phyloP scores from a whole-genome alignment of 169 alveolate species.

The Cryptosporidium baileyi region DNA sequence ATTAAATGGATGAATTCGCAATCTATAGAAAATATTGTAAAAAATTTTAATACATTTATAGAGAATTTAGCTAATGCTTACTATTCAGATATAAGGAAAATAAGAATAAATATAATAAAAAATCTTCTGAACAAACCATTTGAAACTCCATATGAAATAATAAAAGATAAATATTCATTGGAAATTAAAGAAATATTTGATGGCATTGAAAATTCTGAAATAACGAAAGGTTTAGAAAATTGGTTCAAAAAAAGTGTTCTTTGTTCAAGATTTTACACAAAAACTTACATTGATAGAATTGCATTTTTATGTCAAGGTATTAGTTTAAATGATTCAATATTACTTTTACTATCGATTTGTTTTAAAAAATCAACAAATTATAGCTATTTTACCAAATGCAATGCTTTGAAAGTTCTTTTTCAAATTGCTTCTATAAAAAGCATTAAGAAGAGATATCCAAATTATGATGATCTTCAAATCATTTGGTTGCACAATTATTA shows the following conservation, averaged over 20 bases:
- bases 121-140: constrained; percentile 31
- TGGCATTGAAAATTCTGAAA: constrained; percentile 2
- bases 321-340: constrained; percentile 25
- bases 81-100: not conserved
- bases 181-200: constrained; percentile 8
- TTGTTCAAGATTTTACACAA: not conserved
- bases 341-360: constrained; percentile 38
- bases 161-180: constrained; percentile 2
- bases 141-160: constrained; percentile 55
- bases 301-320: constrained; percentile 52
- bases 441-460: constrained; percentile 61
- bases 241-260: not conserved
- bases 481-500: constrained; percentile 67
- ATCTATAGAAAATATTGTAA: not conserved
- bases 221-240: constrained; percentile 10
- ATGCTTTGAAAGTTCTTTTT: constrained; percentile 37
- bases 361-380: constrained; percentile 23
- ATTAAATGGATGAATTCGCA: no score
- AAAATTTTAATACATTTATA: constrained; percentile 2
- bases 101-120: constrained; percentile 12
- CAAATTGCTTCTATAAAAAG: constrained; percentile 61
- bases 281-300: constrained; percentile 27
- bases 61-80: constrained; percentile 5
- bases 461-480: constrained; percentile 43
- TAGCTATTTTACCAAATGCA: constrained; percentile 36